Percentiles rank a stretch among this genome's conserved stretches.
These are phyloP conservation scores for Hemileccinum rubropunctum DNA, from an alignment of 768 basidiomycete genomes.

Conservation along the genomic window DNA sequence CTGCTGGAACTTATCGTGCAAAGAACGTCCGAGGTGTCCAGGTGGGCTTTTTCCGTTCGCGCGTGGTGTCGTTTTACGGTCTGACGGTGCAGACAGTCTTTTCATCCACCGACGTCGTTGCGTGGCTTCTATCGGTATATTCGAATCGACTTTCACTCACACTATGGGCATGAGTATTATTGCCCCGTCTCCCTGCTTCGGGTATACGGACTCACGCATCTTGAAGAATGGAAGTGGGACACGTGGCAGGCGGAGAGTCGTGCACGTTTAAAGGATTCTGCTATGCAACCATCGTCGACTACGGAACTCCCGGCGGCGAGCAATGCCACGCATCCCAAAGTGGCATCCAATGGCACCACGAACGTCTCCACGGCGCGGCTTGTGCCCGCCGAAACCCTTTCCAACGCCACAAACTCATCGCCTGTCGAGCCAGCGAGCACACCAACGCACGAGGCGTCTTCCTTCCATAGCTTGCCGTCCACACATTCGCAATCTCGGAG, in stretches of 20 bases:
- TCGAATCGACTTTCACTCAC: slow-evolving; percentile 88
- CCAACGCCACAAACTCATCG: neutral
- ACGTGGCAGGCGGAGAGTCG: slow-evolving; percentile 72
- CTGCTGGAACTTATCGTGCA: slow-evolving; percentile 76
- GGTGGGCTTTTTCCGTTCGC: slow-evolving; percentile 42
- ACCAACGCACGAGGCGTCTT: neutral
- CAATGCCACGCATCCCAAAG: neutral
- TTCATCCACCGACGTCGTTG: slow-evolving; percentile 70
- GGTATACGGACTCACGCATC: slow-evolving; percentile 93
- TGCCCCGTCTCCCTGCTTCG: slow-evolving; percentile 92
- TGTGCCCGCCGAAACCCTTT: neutral
- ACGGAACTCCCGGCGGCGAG: slow-evolving; percentile 20
- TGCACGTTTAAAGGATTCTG: slow-evolving; percentile 39
- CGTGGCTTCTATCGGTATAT: slow-evolving; percentile 91
- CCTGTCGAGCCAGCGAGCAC: neutral
- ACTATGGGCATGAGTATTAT: slow-evolving; percentile 94
- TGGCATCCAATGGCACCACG: neutral
- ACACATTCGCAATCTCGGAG: neutral
- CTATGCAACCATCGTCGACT: slow-evolving; percentile 10
- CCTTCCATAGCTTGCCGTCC: neutral
- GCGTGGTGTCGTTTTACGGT: neutral
- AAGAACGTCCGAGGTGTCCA: slow-evolving; percentile 91
- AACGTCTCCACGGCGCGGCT: slow-evolving; percentile 6
- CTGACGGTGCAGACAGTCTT: slow-evolving; percentile 46
- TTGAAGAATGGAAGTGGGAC: slow-evolving; percentile 95